Base-by-base conservation (phyloP, 2,329 filamentous ascomycete species). In the Cordyceps farinosa region DNA sequence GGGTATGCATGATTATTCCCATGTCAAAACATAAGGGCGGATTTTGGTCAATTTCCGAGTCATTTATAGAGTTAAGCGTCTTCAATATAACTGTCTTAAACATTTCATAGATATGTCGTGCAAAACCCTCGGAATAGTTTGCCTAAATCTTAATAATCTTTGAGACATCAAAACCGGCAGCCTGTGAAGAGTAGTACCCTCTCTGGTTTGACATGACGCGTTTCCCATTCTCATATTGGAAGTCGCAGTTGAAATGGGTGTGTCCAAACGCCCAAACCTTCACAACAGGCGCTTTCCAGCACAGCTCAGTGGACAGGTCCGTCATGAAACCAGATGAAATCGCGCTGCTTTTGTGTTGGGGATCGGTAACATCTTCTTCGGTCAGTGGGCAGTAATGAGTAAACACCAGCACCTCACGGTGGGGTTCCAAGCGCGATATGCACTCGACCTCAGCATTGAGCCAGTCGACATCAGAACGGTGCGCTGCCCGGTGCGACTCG, bases 191-290 rank as follows among this genome's bases (percentile, higher is more conserved):
- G 56, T 59, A 59, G 45, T 69, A 67, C 10, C 77, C 76, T 62
- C 72, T 72, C 67, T 79, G 76, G 62, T 80, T 79, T 15, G 65
- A 62, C 10, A 66, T 30, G 10, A 66, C 42, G 1, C 56, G 52
- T 48, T 61, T 63, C 30, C 50, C 70, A 53, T 62, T 56, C 5
- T 69, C 69, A 15, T 75, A 72, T 8, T 65, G 53, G 59, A 76
- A 80, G 57, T 76, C 72, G 67, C 74, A 79, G 65, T 78, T 79
- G 65, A 72, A 80, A 68, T 82, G 80, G 13, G 79, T 82, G 66
- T 82, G 79, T 2, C 80, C 79, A 70, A 80, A 82, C 2, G 75
- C 79, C 80, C 79, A 82, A 3, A 79, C 29, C 42, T 69, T 71
- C 5, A 82, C 79, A 4, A 64, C 70, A 1, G 63, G 64, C 61